Evolutionary conservation across 177 flowering plant genomes (phyloP), one percentile per base, ranked within the genome.

Genomic region (Tripterygium wilfordii): DNA sequence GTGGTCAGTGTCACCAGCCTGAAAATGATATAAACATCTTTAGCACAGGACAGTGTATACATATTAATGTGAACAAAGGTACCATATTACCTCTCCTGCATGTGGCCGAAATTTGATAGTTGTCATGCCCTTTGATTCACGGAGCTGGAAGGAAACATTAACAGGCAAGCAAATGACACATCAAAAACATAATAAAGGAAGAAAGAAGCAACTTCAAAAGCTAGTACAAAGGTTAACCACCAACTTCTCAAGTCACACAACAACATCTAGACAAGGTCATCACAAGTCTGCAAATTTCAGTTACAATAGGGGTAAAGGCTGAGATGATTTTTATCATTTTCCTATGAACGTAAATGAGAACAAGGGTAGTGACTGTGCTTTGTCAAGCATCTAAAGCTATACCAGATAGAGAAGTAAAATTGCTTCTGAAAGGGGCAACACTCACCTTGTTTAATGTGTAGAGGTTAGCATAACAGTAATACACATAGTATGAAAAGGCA

Each of bases 1-100:
- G 61, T 79, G 85, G 51, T 79, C 85, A 61, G 69, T 42, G 48
- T 76, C 85, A 49, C 85, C 85, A 12, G 85, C 82, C 85, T 79
- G 70, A 36, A 57, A 1, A 66, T 36, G 10, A 43, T n/a, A 6
- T 20, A 22, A 48, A 19, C 22, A 54, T 15, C 12, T 8, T 19
- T 10, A 27, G 37, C 23, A 50, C 12, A 31, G 19, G 21, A 46
- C 45, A 35, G 25, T 28, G 6, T 29, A 14, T 48, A n/a, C 10
- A 39, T 22, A 13, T 9, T 26, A 35, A 40, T 10, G 22, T 14
- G 15, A 45, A 4, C 3, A 30, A 12, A 30, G 7, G 33, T 12
- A 30, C 12, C 8, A 6, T 30, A 7, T 10, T 37, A 79, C 85
- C 85, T 79, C 85, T 44, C 85, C 85, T 48, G 74, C 71, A 44